These are phyloP conservation scores for Brettanomyces sp. DNA, from an alignment of 805 yeast genomes.

Conservation along the genomic window DNA sequence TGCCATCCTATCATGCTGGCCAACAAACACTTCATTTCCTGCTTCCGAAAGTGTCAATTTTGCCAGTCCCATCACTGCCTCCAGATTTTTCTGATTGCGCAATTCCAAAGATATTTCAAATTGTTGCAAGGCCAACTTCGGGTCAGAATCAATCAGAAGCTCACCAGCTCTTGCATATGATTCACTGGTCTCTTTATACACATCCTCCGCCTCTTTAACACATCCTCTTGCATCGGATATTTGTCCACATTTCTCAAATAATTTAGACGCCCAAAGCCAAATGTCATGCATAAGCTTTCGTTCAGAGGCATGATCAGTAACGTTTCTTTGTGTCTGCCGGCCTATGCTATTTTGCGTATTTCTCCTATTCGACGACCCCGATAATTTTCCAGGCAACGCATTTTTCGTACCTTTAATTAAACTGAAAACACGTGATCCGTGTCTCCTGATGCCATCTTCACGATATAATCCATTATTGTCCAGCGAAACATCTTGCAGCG, in stretches of 20 bases:
- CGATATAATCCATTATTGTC: too few relatives aligned
- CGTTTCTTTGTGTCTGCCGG: too few relatives aligned
- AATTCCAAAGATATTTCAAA: conserved; percentile 54
- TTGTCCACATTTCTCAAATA: conserved; percentile 50
- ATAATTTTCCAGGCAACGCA: too few relatives aligned
- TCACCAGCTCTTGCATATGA: conserved; percentile 44
- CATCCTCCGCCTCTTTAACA: conserved; percentile 58
- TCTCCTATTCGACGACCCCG: too few relatives aligned
- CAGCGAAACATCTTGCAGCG: neutral
- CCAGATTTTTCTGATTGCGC: conserved; percentile 33
- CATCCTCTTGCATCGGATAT: conserved; percentile 60
- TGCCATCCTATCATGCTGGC: conserved; percentile 47
- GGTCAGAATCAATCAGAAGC: conserved; percentile 25
- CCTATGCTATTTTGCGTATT: too few relatives aligned
- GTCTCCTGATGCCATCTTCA: too few relatives aligned
- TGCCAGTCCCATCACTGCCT: conserved; percentile 47
- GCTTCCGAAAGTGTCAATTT: conserved; percentile 33
- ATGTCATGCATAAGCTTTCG: conserved; percentile 39
- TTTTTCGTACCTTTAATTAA: too few relatives aligned
- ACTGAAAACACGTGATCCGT: too few relatives aligned
- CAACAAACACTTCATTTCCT: conserved; percentile 33
- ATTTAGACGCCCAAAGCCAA: conserved; percentile 67
- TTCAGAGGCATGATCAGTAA: neutral
- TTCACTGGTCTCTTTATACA: conserved; percentile 34
- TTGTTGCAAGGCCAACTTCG: conserved; percentile 45